These are phyloP conservation scores for Cladosporium colombiae DNA, from an alignment of 2,329 filamentous ascomycete species.

Conservation along the genomic window DNA sequence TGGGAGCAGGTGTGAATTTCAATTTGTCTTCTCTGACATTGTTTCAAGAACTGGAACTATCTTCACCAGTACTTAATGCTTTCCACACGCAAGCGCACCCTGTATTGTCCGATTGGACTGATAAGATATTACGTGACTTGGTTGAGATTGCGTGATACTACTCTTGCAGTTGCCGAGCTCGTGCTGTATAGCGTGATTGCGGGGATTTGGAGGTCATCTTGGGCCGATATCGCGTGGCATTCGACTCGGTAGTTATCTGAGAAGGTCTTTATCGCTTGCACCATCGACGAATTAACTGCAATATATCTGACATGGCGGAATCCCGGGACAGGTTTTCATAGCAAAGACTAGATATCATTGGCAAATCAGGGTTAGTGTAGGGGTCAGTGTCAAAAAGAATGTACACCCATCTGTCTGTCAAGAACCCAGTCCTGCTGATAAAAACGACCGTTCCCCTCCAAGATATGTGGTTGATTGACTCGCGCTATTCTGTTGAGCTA, in stretches of 20 bases:
- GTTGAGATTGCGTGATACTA: conserved; percentile 18
- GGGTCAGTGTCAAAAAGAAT: background rate
- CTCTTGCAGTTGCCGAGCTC: background rate
- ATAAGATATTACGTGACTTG: background rate
- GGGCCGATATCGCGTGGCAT: background rate
- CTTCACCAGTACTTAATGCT: background rate
- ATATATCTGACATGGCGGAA: background rate
- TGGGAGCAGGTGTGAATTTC: background rate
- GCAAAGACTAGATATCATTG: background rate
- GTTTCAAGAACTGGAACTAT: background rate
- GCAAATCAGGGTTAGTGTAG: background rate
- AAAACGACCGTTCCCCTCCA: too few relatives aligned
- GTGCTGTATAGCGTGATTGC: conserved; percentile 14
- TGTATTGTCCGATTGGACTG: background rate
- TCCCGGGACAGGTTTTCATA: background rate
- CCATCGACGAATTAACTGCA: background rate
- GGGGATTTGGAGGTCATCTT: background rate
- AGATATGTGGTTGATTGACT: too few relatives aligned
- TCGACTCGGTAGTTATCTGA: background rate
- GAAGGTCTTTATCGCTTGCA: background rate
- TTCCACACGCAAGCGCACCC: background rate
- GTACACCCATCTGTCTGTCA: too few relatives aligned
- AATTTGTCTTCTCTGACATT: background rate
- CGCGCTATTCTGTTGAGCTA: too few relatives aligned
- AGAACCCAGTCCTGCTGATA: too few relatives aligned